phyloP scores from a whole-genome alignment of 805 yeast species.

The Diddensiella santjacobensis region DNA sequence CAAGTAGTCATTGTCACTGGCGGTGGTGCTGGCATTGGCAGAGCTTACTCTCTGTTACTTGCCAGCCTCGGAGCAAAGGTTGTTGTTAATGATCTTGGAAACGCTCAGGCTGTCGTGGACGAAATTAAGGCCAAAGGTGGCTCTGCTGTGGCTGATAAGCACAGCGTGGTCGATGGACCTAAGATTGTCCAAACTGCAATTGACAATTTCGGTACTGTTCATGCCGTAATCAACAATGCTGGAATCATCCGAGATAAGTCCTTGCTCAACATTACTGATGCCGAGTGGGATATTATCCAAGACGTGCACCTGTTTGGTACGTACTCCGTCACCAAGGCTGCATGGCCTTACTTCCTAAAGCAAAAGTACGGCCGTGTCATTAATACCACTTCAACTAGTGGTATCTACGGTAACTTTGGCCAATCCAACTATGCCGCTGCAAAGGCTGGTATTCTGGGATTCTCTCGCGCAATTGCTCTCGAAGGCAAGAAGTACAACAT shows the following conservation, averaged over 20 bases:
- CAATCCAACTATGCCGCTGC: constrained; percentile 96
- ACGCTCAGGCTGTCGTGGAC: constrained; percentile 68
- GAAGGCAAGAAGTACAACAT: constrained; percentile 84
- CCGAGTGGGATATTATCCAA: constrained; percentile 77
- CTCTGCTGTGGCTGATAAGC: constrained; percentile 75
- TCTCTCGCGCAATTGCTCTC: constrained; percentile 79
- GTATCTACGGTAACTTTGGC: constrained; percentile 96
- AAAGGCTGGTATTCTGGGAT: constrained; percentile 81
- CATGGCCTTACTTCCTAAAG: constrained; percentile 84
- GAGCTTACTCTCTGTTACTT: constrained; percentile 77
- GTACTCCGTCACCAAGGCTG: constrained; percentile 75
- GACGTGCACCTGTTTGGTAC: constrained; percentile 83
- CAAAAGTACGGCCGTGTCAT: constrained; percentile 79
- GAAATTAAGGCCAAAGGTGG: constrained; percentile 74
- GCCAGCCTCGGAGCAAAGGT: constrained; percentile 94
- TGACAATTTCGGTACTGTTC: constrained; percentile 74
- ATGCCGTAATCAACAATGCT: constrained; percentile 86
- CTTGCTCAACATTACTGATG: constrained; percentile 75
- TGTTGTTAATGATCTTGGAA: constrained; percentile 83
- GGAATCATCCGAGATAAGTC: constrained; percentile 91
- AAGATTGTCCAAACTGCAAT: constrained; percentile 75
- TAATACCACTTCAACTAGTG: constrained; percentile 92
- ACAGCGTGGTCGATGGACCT: constrained; percentile 78
- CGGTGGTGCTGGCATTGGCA: constrained; percentile 92
- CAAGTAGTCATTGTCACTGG: constrained; percentile 93